Base-by-base conservation (phyloP, 2,329 filamentous ascomycete species). In the Calonectria pseudoturangicola region DNA sequence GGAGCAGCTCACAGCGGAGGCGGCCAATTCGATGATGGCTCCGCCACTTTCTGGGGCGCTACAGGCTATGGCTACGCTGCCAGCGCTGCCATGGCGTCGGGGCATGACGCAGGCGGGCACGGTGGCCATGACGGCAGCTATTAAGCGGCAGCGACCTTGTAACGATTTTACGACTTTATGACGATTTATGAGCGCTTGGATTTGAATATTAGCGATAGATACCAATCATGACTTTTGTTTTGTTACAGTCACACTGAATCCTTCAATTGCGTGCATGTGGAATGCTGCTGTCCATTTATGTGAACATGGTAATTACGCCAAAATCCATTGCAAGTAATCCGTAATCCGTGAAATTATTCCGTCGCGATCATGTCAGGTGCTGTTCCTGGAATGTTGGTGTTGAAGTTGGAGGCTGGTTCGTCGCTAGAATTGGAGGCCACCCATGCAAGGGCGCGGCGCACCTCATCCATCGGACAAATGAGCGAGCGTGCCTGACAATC, bases 91-190 rank as follows among this genome's bases (percentile, higher is more conserved):
- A 21, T 63, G 41, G 41, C 58, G 15, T 45, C 41, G n/a, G 58
- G 58, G n/a, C 21, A 63, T 27, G 58, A 63, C 41, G 41, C 25
- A 1, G 28, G 41, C 13, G 21, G 28, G 28, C 58, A 63, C 15
- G 39, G n/a, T 45, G 36, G 25, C 6, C 58, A 63, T 63, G 39
- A 63, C 28, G 58, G 58, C 58, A 47, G 58, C 58, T 63, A 63
- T 47, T 47, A 30, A 41, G 54, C 41, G 8, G 15, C 9, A 21
- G 21, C 27, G 2, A 21, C 27, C 39, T 1, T 28, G 9, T 28
- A 33, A 47, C 7, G 54, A 60, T 33, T 41, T 21, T 41, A 60
- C 13, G 54, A 60, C n/a, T 28, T 60, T 18, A 60, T 18, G 54
- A 60, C 21, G 2, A 41, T 60, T 41, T 27, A 60, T 60, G 54